Conservation (phyloP, 2,329 filamentous ascomycete species). For the Blastomyces gilchristii region DNA sequence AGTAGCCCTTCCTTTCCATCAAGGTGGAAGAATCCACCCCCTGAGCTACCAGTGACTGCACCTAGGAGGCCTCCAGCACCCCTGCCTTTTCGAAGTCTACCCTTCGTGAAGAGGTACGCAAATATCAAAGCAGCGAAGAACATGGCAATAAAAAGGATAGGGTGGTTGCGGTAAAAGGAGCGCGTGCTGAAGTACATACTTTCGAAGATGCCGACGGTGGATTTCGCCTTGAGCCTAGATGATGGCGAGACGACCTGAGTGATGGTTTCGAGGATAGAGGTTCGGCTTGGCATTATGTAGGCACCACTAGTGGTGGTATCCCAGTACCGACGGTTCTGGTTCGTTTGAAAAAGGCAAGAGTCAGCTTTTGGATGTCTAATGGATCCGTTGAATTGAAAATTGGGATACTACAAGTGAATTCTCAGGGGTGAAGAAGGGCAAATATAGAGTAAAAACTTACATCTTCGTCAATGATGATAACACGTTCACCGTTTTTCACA, state of each 20-base stretch:
- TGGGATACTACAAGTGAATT: background rate
- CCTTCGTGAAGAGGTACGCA: constrained; percentile 25
- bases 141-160: constrained; percentile 34
- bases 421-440: background rate
- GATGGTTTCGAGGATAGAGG: constrained; percentile 77
- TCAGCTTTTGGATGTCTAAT: constrained; percentile 11
- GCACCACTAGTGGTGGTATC: constrained; percentile 82
- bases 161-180: constrained; percentile 35
- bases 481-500: constrained; percentile 71
- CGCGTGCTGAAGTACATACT: constrained; percentile 38
- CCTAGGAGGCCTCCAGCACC: constrained; percentile 29
- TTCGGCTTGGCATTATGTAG: constrained; percentile 77
- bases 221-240: constrained; percentile 40
- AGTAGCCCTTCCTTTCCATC: constrained; percentile 41
- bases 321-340: constrained; percentile 85
- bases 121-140: constrained; percentile 29
- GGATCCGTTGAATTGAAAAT: background rate
- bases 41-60: constrained; percentile 21
- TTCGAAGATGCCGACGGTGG: constrained; percentile 39
- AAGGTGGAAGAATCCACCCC: constrained; percentile 38
- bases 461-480: constrained; percentile 95
- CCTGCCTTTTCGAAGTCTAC: constrained; percentile 22
- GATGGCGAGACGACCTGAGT: constrained; percentile 42
- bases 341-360: constrained; percentile 18
- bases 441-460: constrained; percentile 46